Percentiles rank a stretch among this genome's conserved stretches.
These are phyloP conservation scores for Phaeotremella skinneri DNA, from an alignment of 768 basidiomycete species.

Conservation along the genomic window DNA sequence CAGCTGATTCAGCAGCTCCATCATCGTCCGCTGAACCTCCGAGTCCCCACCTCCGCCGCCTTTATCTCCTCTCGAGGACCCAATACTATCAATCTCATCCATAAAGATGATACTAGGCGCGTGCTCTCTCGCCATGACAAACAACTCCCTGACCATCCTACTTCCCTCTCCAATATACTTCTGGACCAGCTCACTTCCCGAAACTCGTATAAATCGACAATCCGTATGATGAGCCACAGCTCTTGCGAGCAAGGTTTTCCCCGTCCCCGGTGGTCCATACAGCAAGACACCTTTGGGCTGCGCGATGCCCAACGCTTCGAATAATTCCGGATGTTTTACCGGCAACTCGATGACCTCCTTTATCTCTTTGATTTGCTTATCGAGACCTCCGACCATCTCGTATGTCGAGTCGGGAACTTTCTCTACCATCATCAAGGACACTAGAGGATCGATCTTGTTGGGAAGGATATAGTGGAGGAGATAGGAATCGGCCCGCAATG, in stretches of 20 bases:
- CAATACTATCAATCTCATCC: constrained; percentile 99
- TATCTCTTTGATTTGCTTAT: constrained; percentile 97
- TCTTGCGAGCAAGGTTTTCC: constrained; percentile 90
- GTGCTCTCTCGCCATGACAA: constrained; percentile 97
- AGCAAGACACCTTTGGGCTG: constrained; percentile 95
- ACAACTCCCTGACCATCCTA: constrained; percentile 93
- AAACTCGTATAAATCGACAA: constrained; percentile 95
- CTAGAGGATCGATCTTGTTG: constrained; percentile 96
- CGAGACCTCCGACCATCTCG: constrained; percentile 98
- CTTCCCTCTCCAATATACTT: constrained; percentile 98
- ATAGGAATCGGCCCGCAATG: constrained; percentile 93
- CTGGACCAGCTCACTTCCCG: constrained; percentile 89
- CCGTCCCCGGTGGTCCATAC: constrained; percentile 94
- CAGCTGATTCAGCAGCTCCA: constrained; percentile 82
- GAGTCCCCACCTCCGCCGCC: constrained; percentile 73
- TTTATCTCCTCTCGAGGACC: constrained; percentile 80
- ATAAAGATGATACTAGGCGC: constrained; percentile 99
- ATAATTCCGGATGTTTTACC: constrained; percentile 95
- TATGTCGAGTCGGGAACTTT: constrained; percentile 99
- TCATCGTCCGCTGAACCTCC: constrained; percentile 86
- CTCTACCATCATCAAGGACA: constrained; percentile 99
- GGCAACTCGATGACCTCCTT: constrained; percentile 98
- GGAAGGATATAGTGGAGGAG: constrained; percentile 94
- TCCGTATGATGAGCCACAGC: constrained; percentile 97
- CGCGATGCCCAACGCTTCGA: constrained; percentile 92